Base-by-base conservation (phyloP, 202 grass and related monocot species). In the Hordeum pubiflorum region DNA sequence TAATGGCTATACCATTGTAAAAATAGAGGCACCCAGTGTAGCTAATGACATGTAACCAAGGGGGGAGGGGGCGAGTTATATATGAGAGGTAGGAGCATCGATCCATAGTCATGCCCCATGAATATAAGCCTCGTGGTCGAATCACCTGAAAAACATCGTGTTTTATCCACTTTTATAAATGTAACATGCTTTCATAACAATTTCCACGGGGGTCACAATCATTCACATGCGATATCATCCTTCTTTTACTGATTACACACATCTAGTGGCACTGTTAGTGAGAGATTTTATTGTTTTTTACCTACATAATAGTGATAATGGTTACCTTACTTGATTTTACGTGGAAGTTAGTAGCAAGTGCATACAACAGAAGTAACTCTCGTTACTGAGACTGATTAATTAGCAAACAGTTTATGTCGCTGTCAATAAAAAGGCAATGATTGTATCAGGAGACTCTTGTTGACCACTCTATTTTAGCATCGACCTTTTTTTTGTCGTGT, bases 361-460 rank as follows among this genome's bases (percentile, higher is more conserved):
- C 46, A 4, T 85, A 66, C 33, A 57, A 22, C 10, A 82, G 11
- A 86, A 61, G 50, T 56, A 82, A 22, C 48, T 38, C 12, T 36
- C 75, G 10, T 63, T 75, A 29, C 67, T 55, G 14, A 12, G 68
- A 75, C 10, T 15, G 20, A 72, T 76, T 38, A 54, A 6, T 50
- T 17, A 50, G 46, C 46, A 22, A 57, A 78, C 20, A 75, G 17
- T 70, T 63, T 57, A 63, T 79, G 79, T 68, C 61, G 52, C 34
- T 86, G 13, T 86, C 79, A 44, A 75, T 59, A 11, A 46, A 83
- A 89, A 79, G 41, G 26, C 75, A 75, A 79, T 86, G 24, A 86
- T 86, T 66, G 72, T 67, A 76, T 10, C 27, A 23, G 38, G 23
- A 55, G 69, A 61, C 68, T 82, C 55, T 74, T 86, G 10, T 86